phyloP scores from a whole-genome alignment of 768 basidiomycete species.

The Agaricus bisporus region DNA sequence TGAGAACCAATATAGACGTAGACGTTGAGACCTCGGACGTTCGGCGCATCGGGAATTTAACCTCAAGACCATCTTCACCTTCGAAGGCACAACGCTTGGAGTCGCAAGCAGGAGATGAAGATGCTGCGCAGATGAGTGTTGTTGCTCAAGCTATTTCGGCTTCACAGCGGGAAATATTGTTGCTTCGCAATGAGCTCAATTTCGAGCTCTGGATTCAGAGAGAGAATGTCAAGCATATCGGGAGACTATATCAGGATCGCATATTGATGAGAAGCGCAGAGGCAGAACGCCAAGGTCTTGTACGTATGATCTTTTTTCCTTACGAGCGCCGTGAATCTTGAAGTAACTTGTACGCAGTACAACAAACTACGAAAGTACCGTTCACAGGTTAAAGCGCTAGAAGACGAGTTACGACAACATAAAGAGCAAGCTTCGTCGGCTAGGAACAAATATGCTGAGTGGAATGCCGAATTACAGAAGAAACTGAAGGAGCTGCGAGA shows the following conservation, averaged over 20 bases:
- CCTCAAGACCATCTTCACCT: conserved; percentile 14
- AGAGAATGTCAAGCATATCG: conserved; percentile 78
- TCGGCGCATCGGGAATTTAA: conserved; percentile 41
- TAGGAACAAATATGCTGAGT: conserved; percentile 77
- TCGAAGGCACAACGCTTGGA: not conserved
- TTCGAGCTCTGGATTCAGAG: conserved; percentile 81
- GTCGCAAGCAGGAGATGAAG: not conserved
- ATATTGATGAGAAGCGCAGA: conserved; percentile 71
- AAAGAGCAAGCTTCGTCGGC: conserved; percentile 66
- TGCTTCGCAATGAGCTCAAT: conserved; percentile 77
- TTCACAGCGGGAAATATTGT: conserved; percentile 69
- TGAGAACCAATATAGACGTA: conserved; percentile 66
- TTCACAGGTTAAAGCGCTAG: conserved; percentile 56
- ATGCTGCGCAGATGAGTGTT: conserved; percentile 31
- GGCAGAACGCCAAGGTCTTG: conserved; percentile 75
- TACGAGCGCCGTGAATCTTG: not conserved
- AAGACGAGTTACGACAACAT: conserved; percentile 66
- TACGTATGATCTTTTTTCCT: conserved; percentile 27
- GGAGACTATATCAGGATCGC: conserved; percentile 70
- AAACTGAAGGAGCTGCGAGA: conserved; percentile 70
- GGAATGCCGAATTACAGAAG: conserved; percentile 77
- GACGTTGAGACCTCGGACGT: conserved; percentile 48
- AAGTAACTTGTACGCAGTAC: conserved; percentile 38
- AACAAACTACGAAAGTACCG: conserved; percentile 80
- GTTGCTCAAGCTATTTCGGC: conserved; percentile 61